Conservation (phyloP, 495 filamentous ascomycete species). For the Daldinia grandis region DNA sequence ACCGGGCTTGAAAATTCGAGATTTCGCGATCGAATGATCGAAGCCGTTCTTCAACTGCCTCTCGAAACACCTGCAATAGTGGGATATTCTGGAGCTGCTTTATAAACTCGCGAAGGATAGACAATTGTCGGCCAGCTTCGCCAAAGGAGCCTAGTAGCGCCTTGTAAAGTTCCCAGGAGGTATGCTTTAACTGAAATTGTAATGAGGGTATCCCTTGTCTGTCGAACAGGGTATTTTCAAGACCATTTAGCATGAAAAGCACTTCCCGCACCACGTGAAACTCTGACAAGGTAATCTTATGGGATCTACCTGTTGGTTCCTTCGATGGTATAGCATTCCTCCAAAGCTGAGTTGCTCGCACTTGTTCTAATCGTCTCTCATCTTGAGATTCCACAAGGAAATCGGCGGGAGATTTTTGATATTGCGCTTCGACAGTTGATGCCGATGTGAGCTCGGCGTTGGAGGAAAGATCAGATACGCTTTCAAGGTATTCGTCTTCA, state of each 20-base stretch:
- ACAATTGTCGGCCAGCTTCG: constrained; percentile 51
- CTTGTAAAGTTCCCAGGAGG: constrained; percentile 54
- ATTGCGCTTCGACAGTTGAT: constrained; percentile 52
- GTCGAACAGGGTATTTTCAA: constrained; percentile 77
- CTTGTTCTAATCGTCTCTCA: constrained; percentile 54
- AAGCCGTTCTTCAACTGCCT: constrained; percentile 53
- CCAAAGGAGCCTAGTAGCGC: constrained; percentile 52
- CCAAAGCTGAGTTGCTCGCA: constrained; percentile 74
- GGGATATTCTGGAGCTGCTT: constrained; percentile 50
- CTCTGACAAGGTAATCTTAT: constrained; percentile 68
- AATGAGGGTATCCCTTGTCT: constrained; percentile 46
- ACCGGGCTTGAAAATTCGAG: constrained; percentile 54
- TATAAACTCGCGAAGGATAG: constrained; percentile 48
- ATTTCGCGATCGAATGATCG: constrained; percentile 55
- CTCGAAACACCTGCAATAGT: constrained; percentile 60
- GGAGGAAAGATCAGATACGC: constrained; percentile 47
- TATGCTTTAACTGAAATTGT: constrained; percentile 48
- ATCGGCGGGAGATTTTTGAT: constrained; percentile 50
- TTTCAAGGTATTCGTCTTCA: constrained; percentile 57
- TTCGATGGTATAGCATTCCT: constrained; percentile 47
- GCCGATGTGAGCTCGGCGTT: constrained; percentile 51
- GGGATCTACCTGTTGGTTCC: constrained; percentile 45
- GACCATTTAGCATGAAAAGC: constrained; percentile 83
- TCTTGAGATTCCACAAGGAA: constrained; percentile 48
- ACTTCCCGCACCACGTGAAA: constrained; percentile 78